Evolutionary conservation across 208 protist species (phyloP).

Genomic region (Crithidia fasciculata): DNA sequence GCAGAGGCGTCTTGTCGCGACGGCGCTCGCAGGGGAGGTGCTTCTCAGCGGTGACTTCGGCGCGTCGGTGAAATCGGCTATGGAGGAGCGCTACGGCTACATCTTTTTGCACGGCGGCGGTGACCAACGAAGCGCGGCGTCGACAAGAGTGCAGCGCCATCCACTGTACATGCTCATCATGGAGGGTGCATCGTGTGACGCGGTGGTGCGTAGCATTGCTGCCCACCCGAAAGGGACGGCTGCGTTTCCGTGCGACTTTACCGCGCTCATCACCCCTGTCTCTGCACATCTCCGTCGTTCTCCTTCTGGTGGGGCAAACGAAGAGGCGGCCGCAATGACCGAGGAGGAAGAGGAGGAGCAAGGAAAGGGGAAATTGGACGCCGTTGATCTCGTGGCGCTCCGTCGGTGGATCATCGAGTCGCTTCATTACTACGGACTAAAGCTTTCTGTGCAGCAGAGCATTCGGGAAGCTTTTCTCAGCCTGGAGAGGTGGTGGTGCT

Average conservation of each 20-base stretch:
- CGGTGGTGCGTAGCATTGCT: constrained; percentile 29
- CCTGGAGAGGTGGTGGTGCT: neutral
- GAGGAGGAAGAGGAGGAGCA: neutral
- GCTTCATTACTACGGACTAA: constrained; percentile 43
- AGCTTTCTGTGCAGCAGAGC: neutral
- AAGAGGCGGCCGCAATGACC: neutral
- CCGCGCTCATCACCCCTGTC: constrained; percentile 1
- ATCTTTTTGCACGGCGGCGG: constrained; percentile 41
- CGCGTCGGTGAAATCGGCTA: constrained; percentile 40
- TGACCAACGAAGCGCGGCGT: neutral
- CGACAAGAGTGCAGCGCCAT: constrained; percentile 7
- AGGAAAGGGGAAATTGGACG: no score
- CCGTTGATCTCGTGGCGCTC: constrained; percentile 6
- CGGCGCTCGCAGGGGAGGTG: constrained; percentile 22
- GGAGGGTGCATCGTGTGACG: neutral
- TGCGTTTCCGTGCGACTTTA: constrained; percentile 49
- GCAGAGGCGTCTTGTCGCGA: constrained; percentile 5
- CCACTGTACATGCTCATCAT: constrained; percentile 50
- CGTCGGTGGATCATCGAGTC: constrained; percentile 46
- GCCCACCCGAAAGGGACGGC: constrained; percentile 30
- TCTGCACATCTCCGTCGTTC: neutral
- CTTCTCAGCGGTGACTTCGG: constrained; percentile 64
- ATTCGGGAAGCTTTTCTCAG: neutral
- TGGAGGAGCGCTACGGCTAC: constrained; percentile 59
- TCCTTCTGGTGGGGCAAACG: neutral